Percentiles rank a stretch among this genome's conserved stretches.
Conservation (phyloP, 371 early-diverging fungal genomes). For the Zopfochytrium polystomum region DNA sequence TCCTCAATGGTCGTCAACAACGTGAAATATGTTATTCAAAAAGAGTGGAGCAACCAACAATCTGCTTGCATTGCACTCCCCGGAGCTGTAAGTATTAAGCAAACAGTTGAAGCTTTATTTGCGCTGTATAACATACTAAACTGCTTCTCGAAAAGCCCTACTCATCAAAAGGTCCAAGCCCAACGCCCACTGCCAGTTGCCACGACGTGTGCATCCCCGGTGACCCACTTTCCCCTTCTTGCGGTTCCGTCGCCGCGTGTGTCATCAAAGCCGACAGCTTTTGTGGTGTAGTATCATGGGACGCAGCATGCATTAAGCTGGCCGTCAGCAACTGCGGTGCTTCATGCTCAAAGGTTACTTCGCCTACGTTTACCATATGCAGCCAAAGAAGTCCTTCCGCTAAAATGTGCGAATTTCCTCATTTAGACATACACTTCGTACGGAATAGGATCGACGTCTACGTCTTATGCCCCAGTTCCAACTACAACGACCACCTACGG, state of each 20-base stretch:
- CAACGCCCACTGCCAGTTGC: neutral
- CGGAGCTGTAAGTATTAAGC: neutral
- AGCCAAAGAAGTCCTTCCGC: too few relatives aligned
- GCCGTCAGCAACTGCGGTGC: neutral
- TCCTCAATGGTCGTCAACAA: conserved; percentile 8
- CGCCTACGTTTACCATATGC: neutral
- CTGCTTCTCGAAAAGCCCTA: too few relatives aligned
- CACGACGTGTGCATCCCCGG: conserved; percentile 1
- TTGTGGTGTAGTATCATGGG: neutral
- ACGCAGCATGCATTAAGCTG: neutral
- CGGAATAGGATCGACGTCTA: neutral
- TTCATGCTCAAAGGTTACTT: neutral
- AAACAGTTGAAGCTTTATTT: neutral
- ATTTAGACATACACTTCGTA: too few relatives aligned
- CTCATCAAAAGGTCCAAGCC: neutral
- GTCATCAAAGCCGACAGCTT: neutral
- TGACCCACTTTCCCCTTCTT: neutral
- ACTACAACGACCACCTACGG: neutral
- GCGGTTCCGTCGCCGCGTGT: neutral
- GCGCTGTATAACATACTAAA: too few relatives aligned
- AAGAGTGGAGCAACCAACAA: conserved; percentile 7
- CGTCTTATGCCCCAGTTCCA: neutral
- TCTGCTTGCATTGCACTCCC: conserved; percentile 5
- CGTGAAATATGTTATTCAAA: conserved; percentile 17
- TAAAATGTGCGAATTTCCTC: too few relatives aligned